phyloP scores from a whole-genome alignment of 1,284 basidiomycete genomes.

The Microbotryum intermedium region DNA sequence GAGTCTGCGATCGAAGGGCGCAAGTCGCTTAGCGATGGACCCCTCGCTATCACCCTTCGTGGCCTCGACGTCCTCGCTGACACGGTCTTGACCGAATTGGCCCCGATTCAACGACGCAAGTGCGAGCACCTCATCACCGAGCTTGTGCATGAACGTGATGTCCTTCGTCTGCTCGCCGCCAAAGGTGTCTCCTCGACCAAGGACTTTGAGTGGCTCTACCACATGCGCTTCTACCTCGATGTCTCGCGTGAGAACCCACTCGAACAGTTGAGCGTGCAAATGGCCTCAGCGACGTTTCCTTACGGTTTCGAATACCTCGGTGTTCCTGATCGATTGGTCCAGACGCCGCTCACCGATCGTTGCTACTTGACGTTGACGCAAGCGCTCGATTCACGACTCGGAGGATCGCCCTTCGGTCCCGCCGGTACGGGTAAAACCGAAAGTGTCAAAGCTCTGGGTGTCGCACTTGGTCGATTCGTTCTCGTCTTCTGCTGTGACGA shows the following conservation, averaged over 20 bases:
- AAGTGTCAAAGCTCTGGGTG: conserved; percentile 96
- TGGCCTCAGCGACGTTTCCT: conserved; percentile 86
- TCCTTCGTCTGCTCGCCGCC: conserved; percentile 69
- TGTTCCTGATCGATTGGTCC: conserved; percentile 91
- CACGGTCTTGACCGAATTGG: conserved; percentile 83
- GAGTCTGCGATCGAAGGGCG: conserved; percentile 60
- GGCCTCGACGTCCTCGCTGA: conserved; percentile 91
- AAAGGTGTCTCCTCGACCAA: conserved; percentile 57
- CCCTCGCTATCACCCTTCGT: conserved; percentile 67
- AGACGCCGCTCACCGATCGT: conserved; percentile 95
- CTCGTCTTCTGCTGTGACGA: conserved; percentile 99
- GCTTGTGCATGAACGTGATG: conserved; percentile 94
- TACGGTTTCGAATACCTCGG: conserved; percentile 99
- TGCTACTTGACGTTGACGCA: conserved; percentile 96
- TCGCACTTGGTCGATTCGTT: conserved; percentile 94
- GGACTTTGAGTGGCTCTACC: conserved; percentile 88
- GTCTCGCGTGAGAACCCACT: conserved; percentile 60
- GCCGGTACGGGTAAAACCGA: conserved; percentile 99
- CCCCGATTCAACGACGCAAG: conserved; percentile 81
- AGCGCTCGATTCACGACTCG: conserved; percentile 86
- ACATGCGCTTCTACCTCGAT: conserved; percentile 97
- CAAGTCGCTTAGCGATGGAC: conserved; percentile 49
- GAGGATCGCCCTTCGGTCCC: conserved; percentile 95
- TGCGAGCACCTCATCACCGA: conserved; percentile 99
- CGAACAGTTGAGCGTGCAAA: conserved; percentile 60